Conservation (phyloP, 139 green algal species). For the Pseudopediastrum boryanum region DNA sequence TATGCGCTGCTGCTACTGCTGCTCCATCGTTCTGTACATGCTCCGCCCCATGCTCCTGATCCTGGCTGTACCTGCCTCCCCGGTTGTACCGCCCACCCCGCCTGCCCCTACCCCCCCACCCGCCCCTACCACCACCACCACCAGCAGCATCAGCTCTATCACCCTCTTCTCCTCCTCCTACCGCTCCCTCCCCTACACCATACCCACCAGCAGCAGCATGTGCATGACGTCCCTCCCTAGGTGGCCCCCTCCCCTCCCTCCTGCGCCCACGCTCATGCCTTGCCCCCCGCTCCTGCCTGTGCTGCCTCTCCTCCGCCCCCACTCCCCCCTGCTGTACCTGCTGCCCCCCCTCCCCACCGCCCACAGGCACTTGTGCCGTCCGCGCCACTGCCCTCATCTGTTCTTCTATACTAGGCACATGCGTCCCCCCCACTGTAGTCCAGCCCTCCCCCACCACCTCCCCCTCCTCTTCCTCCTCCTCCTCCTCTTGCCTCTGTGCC, state of each 20-base stretch:
- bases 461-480: not conserved
- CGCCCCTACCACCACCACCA: not conserved
- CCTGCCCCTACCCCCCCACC: not conserved
- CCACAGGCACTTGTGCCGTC: not conserved
- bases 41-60: slow-evolving; percentile 1
- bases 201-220: not conserved
- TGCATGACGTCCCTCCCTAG: not conserved
- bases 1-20: not conserved
- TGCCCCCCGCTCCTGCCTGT: not conserved
- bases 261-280: not conserved
- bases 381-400: not conserved
- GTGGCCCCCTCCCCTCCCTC: no score
- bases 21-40: not conserved
- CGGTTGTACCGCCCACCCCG: not conserved
- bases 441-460: slow-evolving; percentile 6
- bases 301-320: not conserved
- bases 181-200: not conserved
- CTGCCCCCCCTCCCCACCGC: not conserved
- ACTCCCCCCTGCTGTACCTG: not conserved
- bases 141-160: not conserved
- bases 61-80: not conserved
- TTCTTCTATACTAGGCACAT: no score
- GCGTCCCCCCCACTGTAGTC: slow-evolving; percentile 26
- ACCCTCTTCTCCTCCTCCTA: not conserved
- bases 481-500: slow-evolving; percentile 15